phyloP scores from a whole-genome alignment of 139 green algal genomes.

The Coelastrella sp. region DNA sequence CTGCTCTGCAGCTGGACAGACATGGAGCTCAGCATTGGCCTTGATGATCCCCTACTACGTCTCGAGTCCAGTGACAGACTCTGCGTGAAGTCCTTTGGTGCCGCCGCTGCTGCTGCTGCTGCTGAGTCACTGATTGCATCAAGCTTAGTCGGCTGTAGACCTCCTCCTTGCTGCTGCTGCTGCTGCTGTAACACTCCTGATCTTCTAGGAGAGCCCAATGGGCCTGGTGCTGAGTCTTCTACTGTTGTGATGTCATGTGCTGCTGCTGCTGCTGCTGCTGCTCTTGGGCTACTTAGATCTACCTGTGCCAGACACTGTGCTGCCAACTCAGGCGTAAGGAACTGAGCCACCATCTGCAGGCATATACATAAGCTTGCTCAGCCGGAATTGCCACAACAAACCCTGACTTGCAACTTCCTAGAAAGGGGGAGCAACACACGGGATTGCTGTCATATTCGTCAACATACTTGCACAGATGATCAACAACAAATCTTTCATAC shows the following conservation, averaged over 20 bases:
- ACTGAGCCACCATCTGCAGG: slow-evolving; percentile 37
- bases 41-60: background rate
- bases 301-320: background rate
- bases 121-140: background rate
- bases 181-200: background rate
- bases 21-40: slow-evolving; percentile 28
- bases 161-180: background rate
- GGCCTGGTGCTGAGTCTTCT: no score
- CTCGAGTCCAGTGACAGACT: background rate
- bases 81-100: no score
- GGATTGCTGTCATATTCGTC: no score
- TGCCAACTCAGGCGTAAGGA: slow-evolving; percentile 18
- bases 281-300: background rate
- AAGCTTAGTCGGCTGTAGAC: background rate
- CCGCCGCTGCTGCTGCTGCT: slow-evolving; percentile 3
- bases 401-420: no score
- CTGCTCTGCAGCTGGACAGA: background rate
- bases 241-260: no score
- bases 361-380: no score
- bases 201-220: no score
- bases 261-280: slow-evolving; percentile 18
- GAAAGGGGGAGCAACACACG: no score
- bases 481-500: no score
- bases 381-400: no score
- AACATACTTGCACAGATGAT: no score